Percentiles rank a stretch among this genome's conserved stretches.
Evolutionary conservation across 1,139 yeast species (phyloP).

Genomic region (Torulaspora globosa): DNA sequence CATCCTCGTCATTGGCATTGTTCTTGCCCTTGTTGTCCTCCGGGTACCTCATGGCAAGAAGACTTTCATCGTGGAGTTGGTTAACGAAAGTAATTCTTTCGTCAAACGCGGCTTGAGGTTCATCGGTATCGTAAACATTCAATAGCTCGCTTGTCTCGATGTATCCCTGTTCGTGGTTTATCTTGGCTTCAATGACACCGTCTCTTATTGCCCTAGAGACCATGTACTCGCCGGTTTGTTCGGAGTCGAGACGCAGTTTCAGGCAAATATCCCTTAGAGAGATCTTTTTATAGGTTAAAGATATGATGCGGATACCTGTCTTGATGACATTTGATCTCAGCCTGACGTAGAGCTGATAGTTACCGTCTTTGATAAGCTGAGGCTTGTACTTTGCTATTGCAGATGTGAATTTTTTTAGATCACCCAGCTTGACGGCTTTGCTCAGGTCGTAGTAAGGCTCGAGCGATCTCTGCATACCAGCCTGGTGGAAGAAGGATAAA

Average conservation of each 20-base stretch:
- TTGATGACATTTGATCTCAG: slow-evolving; percentile 95
- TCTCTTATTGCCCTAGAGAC: slow-evolving; percentile 96
- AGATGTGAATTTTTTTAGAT: slow-evolving; percentile 72
- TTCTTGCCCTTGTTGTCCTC: slow-evolving; percentile 29
- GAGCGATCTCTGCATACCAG: slow-evolving; percentile 53
- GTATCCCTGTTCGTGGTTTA: slow-evolving; percentile 85
- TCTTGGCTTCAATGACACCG: slow-evolving; percentile 93
- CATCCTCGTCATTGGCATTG: slow-evolving; percentile 23
- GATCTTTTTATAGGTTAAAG: slow-evolving; percentile 85
- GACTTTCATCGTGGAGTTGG: slow-evolving; percentile 84
- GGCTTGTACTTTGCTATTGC: slow-evolving; percentile 65
- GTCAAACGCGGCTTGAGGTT: slow-evolving; percentile 85
- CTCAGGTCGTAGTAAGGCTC: slow-evolving; percentile 84
- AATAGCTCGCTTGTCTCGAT: slow-evolving; percentile 86
- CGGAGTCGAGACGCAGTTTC: slow-evolving; percentile 86
- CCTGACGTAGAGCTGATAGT: slow-evolving; percentile 78
- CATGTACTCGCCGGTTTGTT: slow-evolving; percentile 93
- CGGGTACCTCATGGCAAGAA: slow-evolving; percentile 94
- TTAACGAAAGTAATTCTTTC: slow-evolving; percentile 92
- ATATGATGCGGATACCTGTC: slow-evolving; percentile 93
- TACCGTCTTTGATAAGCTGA: slow-evolving; percentile 69
- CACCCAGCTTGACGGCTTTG: slow-evolving; percentile 90
- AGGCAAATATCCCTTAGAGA: slow-evolving; percentile 88
- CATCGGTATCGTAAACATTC: slow-evolving; percentile 81
- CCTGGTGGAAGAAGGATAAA: slow-evolving; percentile 69